A percentile compares a stretch with the other conserved stretches of the same genome.
phyloP scores from a whole-genome alignment of 1,284 basidiomycete genomes.

The Apiotrichum siamense region DNA sequence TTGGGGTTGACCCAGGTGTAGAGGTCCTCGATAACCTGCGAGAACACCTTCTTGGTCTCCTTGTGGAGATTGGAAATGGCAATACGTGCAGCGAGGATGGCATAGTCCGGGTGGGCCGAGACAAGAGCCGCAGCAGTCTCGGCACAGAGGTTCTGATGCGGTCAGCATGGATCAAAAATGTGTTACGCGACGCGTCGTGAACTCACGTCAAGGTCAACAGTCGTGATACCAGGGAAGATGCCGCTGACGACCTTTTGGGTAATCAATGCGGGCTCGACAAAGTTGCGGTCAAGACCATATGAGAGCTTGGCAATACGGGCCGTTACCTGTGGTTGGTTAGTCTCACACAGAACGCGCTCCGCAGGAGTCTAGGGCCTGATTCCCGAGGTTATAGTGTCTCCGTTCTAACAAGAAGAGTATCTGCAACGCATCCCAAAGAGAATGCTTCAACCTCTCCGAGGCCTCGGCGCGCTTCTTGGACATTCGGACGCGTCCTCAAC shows the following conservation, averaged over 20 bases:
- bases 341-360: too few relatives aligned
- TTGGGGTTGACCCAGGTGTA: slow-evolving; percentile 97
- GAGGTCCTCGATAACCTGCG: slow-evolving; percentile 82
- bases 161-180: slow-evolving; percentile 49
- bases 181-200: neutral
- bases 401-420: too few relatives aligned
- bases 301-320: slow-evolving; percentile 79
- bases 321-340: slow-evolving; percentile 13
- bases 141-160: slow-evolving; percentile 65
- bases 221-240: slow-evolving; percentile 85
- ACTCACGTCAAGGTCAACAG: slow-evolving; percentile 77
- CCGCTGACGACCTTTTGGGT: slow-evolving; percentile 93
- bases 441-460: too few relatives aligned
- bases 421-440: too few relatives aligned
- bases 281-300: slow-evolving; percentile 90
- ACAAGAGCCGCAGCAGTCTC: slow-evolving; percentile 98
- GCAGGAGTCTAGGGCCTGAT: too few relatives aligned
- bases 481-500: too few relatives aligned
- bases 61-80: slow-evolving; percentile 99
- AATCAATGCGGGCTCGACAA: slow-evolving; percentile 91
- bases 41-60: slow-evolving; percentile 97
- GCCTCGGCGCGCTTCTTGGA: too few relatives aligned
- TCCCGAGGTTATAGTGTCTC: too few relatives aligned
- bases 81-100: slow-evolving; percentile 85
- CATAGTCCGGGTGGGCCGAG: slow-evolving; percentile 93